Evolutionary conservation across 2,329 filamentous ascomycete species (phyloP), one percentile per base, ranked within the genome.

Genomic region (Pseudocercospora eumusae): DNA sequence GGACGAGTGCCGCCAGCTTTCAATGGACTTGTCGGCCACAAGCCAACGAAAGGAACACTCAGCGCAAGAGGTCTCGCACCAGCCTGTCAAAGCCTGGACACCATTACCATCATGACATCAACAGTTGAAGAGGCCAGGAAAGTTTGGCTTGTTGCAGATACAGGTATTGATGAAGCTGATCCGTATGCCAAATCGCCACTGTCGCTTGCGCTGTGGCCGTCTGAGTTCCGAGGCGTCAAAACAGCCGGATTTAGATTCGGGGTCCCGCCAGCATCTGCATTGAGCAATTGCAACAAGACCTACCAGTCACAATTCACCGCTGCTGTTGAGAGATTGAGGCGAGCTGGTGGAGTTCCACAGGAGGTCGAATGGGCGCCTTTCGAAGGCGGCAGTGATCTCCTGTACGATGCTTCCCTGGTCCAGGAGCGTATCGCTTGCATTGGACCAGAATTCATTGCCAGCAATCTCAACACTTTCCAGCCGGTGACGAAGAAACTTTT

Each of bases 401-500:
- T 86, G 0, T 87, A 87, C 68, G 80, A 83, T 21, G 84, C 84
- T 0, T 81, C 83, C 0, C 82, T 86, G 71, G 82, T 87, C 1
- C 82, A 80, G 1, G 84, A 87, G 68, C 78, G 84, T 15, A 75
- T 84, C 9, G 80, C 82, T 1, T 77, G 71, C 69, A 73, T 77
- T 63, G 76, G 70, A 15, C 74, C 75, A 21, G 72, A 75, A 4
- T 78, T 79, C 65, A 68, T 80, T 33, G 66, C 68, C 15, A 74
- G 76, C 59, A 67, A 77, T 4, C 66, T 75, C n/a, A 68, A 75
- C 2, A 57, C 23, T 1, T 73, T 84, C 11, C 81, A 84, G 65
- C 82, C 83, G 1, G 78, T 82, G 9, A 84, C 80, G 31, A 72
- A 76, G 40, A 69, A 77, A 44, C 73, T 85, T 9, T 81, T 83